A percentile compares a stretch with the other conserved stretches of the same genome.
Conservation (phyloP, 768 basidiomycete species). For the Albatrellus ellisii region DNA sequence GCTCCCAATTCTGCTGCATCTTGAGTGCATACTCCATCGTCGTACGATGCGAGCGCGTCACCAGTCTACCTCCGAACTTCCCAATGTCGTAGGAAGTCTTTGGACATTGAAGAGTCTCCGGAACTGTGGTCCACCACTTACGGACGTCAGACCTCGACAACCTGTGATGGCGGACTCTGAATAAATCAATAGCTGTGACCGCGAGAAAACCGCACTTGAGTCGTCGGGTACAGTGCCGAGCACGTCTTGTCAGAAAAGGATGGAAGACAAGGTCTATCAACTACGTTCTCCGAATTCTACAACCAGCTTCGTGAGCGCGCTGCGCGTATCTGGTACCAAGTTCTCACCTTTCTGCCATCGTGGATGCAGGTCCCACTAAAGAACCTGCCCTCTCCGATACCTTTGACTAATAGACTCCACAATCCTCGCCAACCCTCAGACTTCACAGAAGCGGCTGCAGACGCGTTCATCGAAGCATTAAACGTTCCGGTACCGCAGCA, state of each 20-base stretch:
- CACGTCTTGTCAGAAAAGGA: neutral
- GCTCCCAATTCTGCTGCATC: no score
- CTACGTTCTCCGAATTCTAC: conserved; percentile 4
- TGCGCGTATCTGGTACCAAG: neutral
- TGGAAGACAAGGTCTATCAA: neutral
- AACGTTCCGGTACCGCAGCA: neutral
- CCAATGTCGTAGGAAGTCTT: no score
- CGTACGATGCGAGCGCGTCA: no score
- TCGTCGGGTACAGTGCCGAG: no score
- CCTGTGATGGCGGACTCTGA: no score
- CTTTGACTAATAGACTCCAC: neutral
- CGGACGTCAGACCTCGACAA: no score
- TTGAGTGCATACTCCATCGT: no score
- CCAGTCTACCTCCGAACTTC: no score
- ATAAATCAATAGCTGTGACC: no score
- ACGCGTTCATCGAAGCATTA: neutral
- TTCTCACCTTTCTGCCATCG: neutral
- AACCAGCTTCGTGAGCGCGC: neutral
- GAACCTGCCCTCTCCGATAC: neutral
- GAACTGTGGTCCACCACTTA: no score
- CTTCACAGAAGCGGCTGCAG: neutral
- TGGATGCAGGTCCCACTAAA: neutral
- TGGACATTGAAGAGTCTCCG: no score
- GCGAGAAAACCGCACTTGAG: no score
- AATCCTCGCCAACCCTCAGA: neutral